Base-by-base conservation (phyloP, 2,329 filamentous ascomycete species). In the Xylaria sp. region DNA sequence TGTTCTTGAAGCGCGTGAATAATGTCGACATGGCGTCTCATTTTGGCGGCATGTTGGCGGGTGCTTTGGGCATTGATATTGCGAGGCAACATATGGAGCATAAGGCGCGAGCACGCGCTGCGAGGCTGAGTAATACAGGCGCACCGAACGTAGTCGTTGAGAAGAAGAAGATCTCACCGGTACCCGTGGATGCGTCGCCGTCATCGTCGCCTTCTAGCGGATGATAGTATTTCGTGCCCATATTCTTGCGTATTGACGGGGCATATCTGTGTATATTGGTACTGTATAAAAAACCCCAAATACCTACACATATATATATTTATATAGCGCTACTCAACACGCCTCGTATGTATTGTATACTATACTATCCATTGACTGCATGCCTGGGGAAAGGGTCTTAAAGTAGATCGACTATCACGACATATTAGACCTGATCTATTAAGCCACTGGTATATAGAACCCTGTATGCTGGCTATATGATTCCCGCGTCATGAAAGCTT, bases 21-120 rank as follows among this genome's bases (percentile, higher is more conserved):
- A 80, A 78, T 59, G 77, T 86, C 41, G 87, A 89, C 66, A 75
- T 88, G 18, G 82, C 83, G 55, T 86, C 86, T 39, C 87, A 89
- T 71, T 69, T 89, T 69, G 82, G 80, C 8, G 86, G 87, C 49
- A 83, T 89, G 70, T 70, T 82, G 20, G 80, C 82, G 3, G 88
- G 87, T 10, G 75, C 85, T 0, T 48, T 80, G 13, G 83, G 84
- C 20, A 79, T 79, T 18, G 78, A 81, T 54, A 63, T 82, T 15
- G 68, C 83, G 23, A 75, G 80, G 57, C 73, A 65, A 62, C 77
- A 75, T 63, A 77, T 75, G 74, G 76, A 77, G n/a, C 65, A 71
- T 43, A 72, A 72, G 51, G 73, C 73, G 28, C 72, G 73, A 28
- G 23, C 64, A 15, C 74, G 74, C 13, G 73, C 73, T 23, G 75